These are phyloP conservation scores for Aspergillus unguis DNA, from an alignment of 2,329 filamentous ascomycete species.

Conservation along the genomic window DNA sequence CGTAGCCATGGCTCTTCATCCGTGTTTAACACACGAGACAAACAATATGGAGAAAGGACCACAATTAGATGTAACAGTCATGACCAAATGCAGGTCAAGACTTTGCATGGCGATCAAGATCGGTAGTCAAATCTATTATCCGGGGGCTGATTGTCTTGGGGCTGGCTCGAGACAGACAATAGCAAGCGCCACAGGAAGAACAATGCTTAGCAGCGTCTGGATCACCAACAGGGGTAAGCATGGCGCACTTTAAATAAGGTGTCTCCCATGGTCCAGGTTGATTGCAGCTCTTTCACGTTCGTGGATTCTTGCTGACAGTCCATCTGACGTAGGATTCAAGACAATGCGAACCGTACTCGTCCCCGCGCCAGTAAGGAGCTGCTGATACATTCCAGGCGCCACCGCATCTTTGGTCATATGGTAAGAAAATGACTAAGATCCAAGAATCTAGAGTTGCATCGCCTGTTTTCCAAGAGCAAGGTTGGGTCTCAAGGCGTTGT, in stretches of 20 bases:
- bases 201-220: constrained; percentile 23
- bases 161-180: constrained; percentile 24
- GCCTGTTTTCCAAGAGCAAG: not conserved
- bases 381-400: not conserved
- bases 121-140: not conserved
- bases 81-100: constrained; percentile 1
- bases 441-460: not conserved
- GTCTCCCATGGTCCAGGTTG: not conserved
- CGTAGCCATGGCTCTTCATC: not conserved
- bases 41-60: constrained; percentile 12
- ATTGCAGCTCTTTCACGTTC: not conserved
- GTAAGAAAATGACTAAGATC: not conserved
- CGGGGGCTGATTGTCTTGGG: constrained; percentile 4
- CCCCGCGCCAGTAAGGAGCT: not conserved
- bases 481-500: not conserved
- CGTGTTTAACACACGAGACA: constrained; percentile 24
- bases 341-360: not conserved
- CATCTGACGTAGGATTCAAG: not conserved
- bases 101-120: constrained; percentile 1
- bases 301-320: not conserved
- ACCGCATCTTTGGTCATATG: not conserved
- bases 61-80: constrained; percentile 6
- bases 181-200: constrained; percentile 18
- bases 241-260: constrained; percentile 3
- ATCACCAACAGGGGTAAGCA: constrained; percentile 3